phyloP scores from a whole-genome alignment of 148 eudicot genomes.

The Talinum fruticosum region DNA sequence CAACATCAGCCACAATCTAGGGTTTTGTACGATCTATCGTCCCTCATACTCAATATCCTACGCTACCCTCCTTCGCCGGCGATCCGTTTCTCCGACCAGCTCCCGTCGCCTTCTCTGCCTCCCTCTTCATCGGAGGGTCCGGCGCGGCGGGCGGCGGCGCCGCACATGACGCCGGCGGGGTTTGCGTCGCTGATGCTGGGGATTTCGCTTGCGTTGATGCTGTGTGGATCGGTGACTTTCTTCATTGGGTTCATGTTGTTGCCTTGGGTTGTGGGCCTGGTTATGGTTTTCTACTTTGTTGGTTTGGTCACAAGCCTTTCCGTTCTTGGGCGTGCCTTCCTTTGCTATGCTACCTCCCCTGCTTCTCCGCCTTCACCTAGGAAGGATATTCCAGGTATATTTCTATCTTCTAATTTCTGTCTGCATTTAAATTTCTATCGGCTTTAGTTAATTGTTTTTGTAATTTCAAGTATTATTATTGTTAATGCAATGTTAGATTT shows the following conservation, averaged over 20 bases:
- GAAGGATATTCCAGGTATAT: conserved; percentile 60
- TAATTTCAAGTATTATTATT: background rate
- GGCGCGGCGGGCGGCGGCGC: conserved; percentile 24
- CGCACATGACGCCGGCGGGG: conserved; percentile 78
- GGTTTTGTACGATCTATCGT: conserved; percentile 61
- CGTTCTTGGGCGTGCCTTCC: conserved; percentile 62
- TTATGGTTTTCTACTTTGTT: conserved; percentile 75
- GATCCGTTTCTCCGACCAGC: conserved; percentile 18
- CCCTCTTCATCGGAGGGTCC: conserved; percentile 15
- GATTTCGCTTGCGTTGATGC: conserved; percentile 75
- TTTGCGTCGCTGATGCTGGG: conserved; percentile 89
- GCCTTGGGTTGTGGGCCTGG: conserved; percentile 91
- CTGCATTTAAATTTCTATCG: too few species aligned
- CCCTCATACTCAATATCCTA: conserved; percentile 58
- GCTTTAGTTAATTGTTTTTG: background rate
- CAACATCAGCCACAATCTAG: conserved; percentile 45
- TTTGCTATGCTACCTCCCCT: conserved; percentile 39
- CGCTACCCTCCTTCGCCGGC: conserved; percentile 48
- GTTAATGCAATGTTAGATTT: background rate
- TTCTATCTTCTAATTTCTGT: background rate
- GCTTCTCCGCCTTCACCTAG: conserved; percentile 33
- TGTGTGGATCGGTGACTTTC: conserved; percentile 92
- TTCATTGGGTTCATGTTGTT: conserved; percentile 84
- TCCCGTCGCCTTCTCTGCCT: conserved; percentile 15
- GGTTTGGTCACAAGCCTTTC: conserved; percentile 67